Evolutionary conservation across 2,329 filamentous ascomycete genomes (phyloP).

Genomic region (Leptoxyphium fumago): DNA sequence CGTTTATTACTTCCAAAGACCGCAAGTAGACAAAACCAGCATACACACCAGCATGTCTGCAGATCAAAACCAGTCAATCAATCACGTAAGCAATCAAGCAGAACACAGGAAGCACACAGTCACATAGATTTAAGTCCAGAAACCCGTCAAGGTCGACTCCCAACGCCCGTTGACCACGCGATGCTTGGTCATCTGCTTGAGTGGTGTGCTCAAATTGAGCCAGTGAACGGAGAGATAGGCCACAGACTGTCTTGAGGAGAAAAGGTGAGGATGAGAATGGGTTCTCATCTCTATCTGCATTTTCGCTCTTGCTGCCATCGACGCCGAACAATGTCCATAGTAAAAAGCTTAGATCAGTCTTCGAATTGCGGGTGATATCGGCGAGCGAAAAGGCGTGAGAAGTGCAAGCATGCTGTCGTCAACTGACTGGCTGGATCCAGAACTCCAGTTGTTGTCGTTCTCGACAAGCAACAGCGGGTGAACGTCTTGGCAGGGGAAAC

Average conservation of each 20-base stretch:
- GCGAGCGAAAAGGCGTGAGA: conserved; percentile 38
- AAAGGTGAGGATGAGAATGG: conserved; percentile 19
- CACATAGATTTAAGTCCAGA: conserved; percentile 10
- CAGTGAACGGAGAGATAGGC: conserved; percentile 8
- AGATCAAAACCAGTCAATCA: too few relatives aligned
- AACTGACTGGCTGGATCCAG: conserved; percentile 47
- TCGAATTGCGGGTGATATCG: conserved; percentile 41
- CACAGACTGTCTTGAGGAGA: conserved; percentile 7
- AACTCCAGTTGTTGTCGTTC: conserved; percentile 45
- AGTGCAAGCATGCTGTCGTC: conserved; percentile 43
- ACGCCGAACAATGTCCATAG: conserved; percentile 3
- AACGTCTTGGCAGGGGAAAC: conserved; percentile 54
- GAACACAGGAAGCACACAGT: too few relatives aligned
- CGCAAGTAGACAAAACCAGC: too few relatives aligned
- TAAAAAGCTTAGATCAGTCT: conserved; percentile 29
- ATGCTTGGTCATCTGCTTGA: conserved; percentile 11
- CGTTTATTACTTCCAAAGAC: too few relatives aligned
- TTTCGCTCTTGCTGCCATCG: conserved; percentile 3
- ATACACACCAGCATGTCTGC: too few relatives aligned
- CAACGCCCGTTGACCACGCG: too few relatives aligned
- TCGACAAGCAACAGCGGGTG: conserved; percentile 29
- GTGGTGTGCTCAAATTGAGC: conserved; percentile 18
- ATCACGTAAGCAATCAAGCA: too few relatives aligned
- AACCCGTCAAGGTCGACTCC: neutral
- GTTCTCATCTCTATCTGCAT: conserved; percentile 3